Percentiles rank a stretch among this genome's conserved stretches.
Evolutionary conservation across 768 basidiomycete species (phyloP).

Genomic region (Rubroboletus pulcherrimus): DNA sequence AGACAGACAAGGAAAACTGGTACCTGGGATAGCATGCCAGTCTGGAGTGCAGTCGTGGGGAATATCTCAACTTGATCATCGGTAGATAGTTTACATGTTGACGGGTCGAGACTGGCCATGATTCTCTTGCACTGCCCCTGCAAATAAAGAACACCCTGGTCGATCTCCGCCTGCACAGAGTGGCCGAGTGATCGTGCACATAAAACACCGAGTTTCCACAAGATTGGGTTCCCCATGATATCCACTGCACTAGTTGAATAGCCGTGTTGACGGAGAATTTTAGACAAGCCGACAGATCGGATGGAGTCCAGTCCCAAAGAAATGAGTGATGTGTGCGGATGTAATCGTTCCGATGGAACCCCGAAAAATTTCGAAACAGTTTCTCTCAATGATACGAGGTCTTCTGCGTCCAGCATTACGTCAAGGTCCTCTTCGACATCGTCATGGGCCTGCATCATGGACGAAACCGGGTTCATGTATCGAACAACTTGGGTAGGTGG

Average conservation of each 20-base stretch:
- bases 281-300: constrained; percentile 42
- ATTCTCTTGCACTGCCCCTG: constrained; percentile 11
- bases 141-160: constrained; percentile 13
- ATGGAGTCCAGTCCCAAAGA: constrained; percentile 48
- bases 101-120: constrained; percentile 16
- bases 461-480: not conserved
- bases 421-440: not conserved
- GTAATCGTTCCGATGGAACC: constrained; percentile 12
- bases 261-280: constrained; percentile 31
- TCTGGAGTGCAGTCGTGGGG: constrained; percentile 43
- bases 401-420: not conserved
- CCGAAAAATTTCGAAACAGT: constrained; percentile 20
- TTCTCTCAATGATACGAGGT: constrained; percentile 7
- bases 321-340: constrained; percentile 34
- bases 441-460: not conserved
- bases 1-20: not conserved
- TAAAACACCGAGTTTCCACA: constrained; percentile 11
- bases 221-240: constrained; percentile 33
- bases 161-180: not conserved
- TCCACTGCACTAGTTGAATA: constrained; percentile 34
- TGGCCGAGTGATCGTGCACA: constrained; percentile 2
- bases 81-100: constrained; percentile 15
- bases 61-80: constrained; percentile 34
- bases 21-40: constrained; percentile 50
- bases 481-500: not conserved